Evolutionary conservation across 1,284 basidiomycete genomes (phyloP), one percentile per base, ranked within the genome.

Genomic region (Farysia itapuensis): DNA sequence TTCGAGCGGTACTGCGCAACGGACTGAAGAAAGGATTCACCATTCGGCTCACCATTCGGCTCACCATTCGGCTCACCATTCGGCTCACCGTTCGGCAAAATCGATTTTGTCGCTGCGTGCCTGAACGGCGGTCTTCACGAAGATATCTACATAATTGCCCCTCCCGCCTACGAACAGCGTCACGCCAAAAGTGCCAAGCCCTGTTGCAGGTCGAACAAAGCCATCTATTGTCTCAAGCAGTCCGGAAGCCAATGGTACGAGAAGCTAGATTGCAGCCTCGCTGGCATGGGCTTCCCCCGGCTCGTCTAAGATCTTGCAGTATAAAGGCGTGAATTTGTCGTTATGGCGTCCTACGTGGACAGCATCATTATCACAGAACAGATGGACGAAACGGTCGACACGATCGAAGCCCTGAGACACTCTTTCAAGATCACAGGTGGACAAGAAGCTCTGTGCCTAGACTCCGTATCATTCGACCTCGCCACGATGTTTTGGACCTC

Each of bases 1-100:
- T 81, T 14, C 52, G 77, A 0, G 42, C 74, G 1, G 39, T 81
- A 9, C 13, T 33, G 9, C 11, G 11, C 8, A 9, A 11, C 8
- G 9, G 11, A 9, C 13, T 19, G 9, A 8, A 13, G 16, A 8
- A 14, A 11, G 9, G 18, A 8, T 18, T 13, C 13, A 19, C 9
- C 13, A 33, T 33, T 9, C 13, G 9, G 8, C 31, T n/a, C n/a
- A n/a, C n/a, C n/a, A n/a, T n/a, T n/a, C n/a, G n/a, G n/a, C n/a
- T n/a, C n/a, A n/a, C n/a, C n/a, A n/a, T n/a, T n/a, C n/a, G n/a
- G n/a, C n/a, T n/a, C n/a, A n/a, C n/a, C n/a, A n/a, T n/a, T n/a
- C n/a, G n/a, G n/a, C n/a, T n/a, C n/a, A n/a, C n/a, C n/a, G n/a
- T n/a, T n/a, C n/a, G n/a, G n/a, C n/a, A n/a, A 33, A 9, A 14